Base-by-base conservation (phyloP, 768 basidiomycete genomes). In the Termitomyces sp. region DNA sequence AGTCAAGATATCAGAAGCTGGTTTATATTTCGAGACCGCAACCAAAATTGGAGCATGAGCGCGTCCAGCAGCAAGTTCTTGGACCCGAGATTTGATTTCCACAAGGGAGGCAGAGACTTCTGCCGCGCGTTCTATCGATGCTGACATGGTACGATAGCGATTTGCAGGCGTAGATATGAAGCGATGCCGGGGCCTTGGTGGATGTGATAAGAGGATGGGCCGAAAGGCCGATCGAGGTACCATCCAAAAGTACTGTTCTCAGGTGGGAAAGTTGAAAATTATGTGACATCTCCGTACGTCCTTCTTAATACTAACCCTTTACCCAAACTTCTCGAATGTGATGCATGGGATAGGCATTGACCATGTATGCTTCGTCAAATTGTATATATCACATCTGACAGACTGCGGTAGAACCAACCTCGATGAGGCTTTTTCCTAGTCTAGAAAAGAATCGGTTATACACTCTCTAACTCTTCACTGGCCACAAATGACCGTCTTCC, bases 1-100 rank as follows among this genome's bases (percentile, higher is more conserved):
- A 11, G 89, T 90, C 32, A 87, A 78, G 62, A 98, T 87, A 73
- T 98, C 96, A 9, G 87, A 84, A 4, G 89, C 84, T 5, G 96
- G 92, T 71, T 98, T 98, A 70, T 89, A 84, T 75, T 98, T 98
- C 12, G 94, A 96, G 6, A 98, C 95, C 3, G 96, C 93, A 18
- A 98, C 89, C 13, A 98, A 71, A 11, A 72, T 78, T 20, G 79
- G 72, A 9, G 63, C 8, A n/a, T 66, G 56, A 16, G 20, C 20
- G 5, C 63, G 38, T 8, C 59, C 45, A 13, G 70, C 66, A 50
- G 72, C 63, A 36, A 73, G 70, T 2, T 70, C 66, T 35, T 74
- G 67, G 39, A 91, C 80, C 40, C 84, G 81, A 11, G 71, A 70
- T 44, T 76, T 74, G 67, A 90, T 79, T 63, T 84, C 84, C 3